phyloP scores from a whole-genome alignment of 192 early-diverging fungal genomes.

The Helicostylum pulchrum region DNA sequence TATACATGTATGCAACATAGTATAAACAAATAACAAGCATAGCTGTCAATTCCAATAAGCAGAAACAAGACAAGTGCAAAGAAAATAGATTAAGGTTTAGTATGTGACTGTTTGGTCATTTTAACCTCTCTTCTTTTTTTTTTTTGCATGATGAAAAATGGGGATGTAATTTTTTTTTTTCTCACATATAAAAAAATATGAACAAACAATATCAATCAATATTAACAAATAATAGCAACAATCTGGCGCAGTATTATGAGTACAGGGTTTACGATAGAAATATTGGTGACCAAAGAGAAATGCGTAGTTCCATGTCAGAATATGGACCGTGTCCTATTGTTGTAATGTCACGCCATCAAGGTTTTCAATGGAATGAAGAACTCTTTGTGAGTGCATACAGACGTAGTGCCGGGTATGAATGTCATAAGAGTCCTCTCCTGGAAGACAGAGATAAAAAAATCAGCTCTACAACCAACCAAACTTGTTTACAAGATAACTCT shows the following conservation, averaged over 20 bases:
- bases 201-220: background rate
- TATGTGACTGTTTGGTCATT: too few relatives aligned
- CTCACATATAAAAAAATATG: background rate
- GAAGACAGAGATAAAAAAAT: constrained; percentile 12
- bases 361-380: constrained; percentile 37
- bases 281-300: background rate
- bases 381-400: constrained; percentile 22
- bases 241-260: constrained; percentile 13
- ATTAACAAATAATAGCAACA: background rate
- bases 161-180: too few relatives aligned
- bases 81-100: background rate
- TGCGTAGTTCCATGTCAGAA: background rate
- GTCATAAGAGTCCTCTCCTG: constrained; percentile 21
- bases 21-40: too few relatives aligned
- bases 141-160: too few relatives aligned
- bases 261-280: constrained; percentile 19
- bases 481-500: background rate
- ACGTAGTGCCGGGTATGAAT: constrained; percentile 19
- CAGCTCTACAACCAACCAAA: background rate
- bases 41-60: background rate
- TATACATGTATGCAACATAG: too few relatives aligned
- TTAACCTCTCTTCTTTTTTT: too few relatives aligned
- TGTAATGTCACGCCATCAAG: constrained; percentile 32
- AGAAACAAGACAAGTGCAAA: background rate
- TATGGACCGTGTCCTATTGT: constrained; percentile 26